Evolutionary conservation across 208 protist species (phyloP).

Genomic region (Leishmania aethiopica): DNA sequence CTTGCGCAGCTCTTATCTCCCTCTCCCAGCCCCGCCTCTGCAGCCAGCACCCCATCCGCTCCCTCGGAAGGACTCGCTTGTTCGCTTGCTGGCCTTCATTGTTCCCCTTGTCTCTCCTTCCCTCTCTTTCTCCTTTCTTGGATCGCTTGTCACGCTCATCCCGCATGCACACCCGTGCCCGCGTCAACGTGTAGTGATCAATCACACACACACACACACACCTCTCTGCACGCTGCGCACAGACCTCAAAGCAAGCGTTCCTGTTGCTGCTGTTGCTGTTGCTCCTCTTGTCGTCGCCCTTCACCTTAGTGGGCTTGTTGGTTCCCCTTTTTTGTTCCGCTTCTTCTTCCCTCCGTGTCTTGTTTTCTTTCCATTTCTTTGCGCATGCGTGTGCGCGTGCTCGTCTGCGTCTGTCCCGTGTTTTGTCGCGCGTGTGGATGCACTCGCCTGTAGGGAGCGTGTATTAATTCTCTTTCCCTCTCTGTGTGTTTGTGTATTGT

Average conservation of each 20-base stretch:
- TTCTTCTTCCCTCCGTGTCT: not conserved
- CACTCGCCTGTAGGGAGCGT: too few species aligned
- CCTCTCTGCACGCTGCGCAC: not conserved
- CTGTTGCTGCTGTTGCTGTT: not conserved
- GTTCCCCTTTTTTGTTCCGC: not conserved
- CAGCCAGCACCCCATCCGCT: not conserved
- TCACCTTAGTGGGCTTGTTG: not conserved
- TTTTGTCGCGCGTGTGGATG: not conserved
- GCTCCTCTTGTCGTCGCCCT: not conserved
- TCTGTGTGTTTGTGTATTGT: too few species aligned
- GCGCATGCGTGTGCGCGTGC: not conserved
- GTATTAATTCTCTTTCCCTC: too few species aligned
- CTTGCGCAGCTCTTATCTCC: not conserved
- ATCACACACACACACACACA: not conserved
- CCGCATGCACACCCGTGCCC: not conserved
- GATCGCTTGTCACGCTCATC: not conserved
- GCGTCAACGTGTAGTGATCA: not conserved
- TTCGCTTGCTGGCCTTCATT: slow-evolving; percentile 6
- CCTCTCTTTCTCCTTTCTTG: not conserved
- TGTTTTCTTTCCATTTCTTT: not conserved
- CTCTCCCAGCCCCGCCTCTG: not conserved
- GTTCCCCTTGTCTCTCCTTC: not conserved
- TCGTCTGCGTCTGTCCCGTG: not conserved
- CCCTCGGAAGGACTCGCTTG: not conserved
- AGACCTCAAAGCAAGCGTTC: not conserved